Conservation (phyloP, 2,329 filamentous ascomycete species). For the Geosmithia putterillii region DNA sequence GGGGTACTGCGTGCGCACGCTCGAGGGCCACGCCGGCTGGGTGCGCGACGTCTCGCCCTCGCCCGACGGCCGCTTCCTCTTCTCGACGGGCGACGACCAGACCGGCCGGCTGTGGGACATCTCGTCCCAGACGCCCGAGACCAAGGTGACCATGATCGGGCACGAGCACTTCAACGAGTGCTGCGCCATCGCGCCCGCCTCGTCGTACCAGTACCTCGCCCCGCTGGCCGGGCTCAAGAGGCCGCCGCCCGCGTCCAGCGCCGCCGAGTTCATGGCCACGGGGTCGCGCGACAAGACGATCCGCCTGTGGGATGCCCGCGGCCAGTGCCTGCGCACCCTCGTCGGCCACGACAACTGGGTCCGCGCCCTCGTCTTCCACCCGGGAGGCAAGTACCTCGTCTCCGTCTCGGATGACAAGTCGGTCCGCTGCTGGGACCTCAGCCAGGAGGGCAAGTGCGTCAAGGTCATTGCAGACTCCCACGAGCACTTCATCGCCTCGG, state of each 20-base stretch:
- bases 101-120: conserved; percentile 80
- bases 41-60: conserved; percentile 81
- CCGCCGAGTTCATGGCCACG: conserved; percentile 81
- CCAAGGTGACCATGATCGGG: conserved; percentile 68
- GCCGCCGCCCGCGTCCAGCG: conserved; percentile 57
- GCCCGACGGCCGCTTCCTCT: conserved; percentile 67
- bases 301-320: conserved; percentile 76
- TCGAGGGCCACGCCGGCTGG: conserved; percentile 78
- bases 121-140: conserved; percentile 49
- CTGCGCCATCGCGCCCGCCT: conserved; percentile 71
- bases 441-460: conserved; percentile 82
- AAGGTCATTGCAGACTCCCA: conserved; percentile 69
- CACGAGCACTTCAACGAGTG: conserved; percentile 84
- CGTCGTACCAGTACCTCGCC: conserved; percentile 67
- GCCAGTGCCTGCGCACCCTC: conserved; percentile 73
- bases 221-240: conserved; percentile 73
- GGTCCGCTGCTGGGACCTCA: conserved; percentile 84
- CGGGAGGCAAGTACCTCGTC: conserved; percentile 80
- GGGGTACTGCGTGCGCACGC: conserved; percentile 84
- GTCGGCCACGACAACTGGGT: conserved; percentile 93
- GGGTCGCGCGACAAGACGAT: conserved; percentile 86
- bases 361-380: conserved; percentile 74
- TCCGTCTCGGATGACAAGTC: conserved; percentile 86
- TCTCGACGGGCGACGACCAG: conserved; percentile 75
- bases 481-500: conserved; percentile 72